These are phyloP conservation scores for Pseudopyricularia cyperi DNA, from an alignment of 2,329 filamentous ascomycete genomes.

Conservation along the genomic window DNA sequence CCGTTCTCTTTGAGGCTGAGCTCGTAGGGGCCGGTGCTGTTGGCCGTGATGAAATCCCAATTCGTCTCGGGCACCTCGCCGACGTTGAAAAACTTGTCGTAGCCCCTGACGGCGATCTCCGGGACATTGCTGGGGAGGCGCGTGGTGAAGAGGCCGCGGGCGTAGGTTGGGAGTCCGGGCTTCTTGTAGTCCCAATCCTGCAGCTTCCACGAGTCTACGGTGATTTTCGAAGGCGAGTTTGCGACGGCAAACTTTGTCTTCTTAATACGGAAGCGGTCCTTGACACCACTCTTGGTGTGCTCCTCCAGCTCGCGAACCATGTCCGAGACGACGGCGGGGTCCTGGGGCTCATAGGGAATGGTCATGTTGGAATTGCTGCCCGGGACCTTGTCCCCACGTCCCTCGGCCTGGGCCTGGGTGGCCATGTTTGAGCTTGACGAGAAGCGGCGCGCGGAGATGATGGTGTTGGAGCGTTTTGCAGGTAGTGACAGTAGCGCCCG, in stretches of 20 bases:
- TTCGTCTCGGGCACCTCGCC: slow-evolving; percentile 69
- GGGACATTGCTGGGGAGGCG: slow-evolving; percentile 43
- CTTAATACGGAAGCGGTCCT: slow-evolving; percentile 57
- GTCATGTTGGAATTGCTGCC: slow-evolving; percentile 16
- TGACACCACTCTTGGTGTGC: slow-evolving; percentile 36
- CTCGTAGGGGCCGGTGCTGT: slow-evolving; percentile 83
- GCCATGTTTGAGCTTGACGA: neutral
- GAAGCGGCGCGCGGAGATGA: neutral
- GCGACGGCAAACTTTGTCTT: slow-evolving; percentile 65
- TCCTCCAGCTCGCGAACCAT: slow-evolving; percentile 53
- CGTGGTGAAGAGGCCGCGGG: slow-evolving; percentile 87
- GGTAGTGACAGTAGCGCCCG: neutral
- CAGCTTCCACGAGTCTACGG: slow-evolving; percentile 84
- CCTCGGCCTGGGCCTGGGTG: neutral
- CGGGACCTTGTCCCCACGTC: neutral
- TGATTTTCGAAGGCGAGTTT: slow-evolving; percentile 47
- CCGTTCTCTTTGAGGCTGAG: slow-evolving; percentile 96
- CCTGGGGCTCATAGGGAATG: slow-evolving; percentile 55
- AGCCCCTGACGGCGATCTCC: slow-evolving; percentile 80
- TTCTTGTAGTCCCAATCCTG: slow-evolving; percentile 96
- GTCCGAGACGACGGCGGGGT: slow-evolving; percentile 50
- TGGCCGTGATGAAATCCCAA: slow-evolving; percentile 64
- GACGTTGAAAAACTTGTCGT: slow-evolving; percentile 98
- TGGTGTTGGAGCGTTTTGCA: neutral
- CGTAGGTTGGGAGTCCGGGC: slow-evolving; percentile 73